Conservation (phyloP, 345 rosid genomes). For the Jatropha curcas region DNA sequence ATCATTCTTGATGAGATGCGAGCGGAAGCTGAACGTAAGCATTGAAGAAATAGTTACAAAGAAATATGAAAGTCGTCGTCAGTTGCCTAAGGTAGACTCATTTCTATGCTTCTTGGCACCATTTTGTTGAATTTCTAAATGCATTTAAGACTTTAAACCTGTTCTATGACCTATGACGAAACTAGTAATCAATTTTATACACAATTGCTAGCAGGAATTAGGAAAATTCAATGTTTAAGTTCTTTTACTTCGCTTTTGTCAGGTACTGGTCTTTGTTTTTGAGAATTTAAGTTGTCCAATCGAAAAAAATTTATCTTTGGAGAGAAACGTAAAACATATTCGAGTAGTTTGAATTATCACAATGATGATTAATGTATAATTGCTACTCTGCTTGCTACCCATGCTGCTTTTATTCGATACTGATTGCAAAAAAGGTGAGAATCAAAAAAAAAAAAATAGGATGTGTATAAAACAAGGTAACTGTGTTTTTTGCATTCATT, state of each 20-base stretch:
- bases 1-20: slow-evolving; percentile 41
- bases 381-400: too few species aligned
- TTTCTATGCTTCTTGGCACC: background rate
- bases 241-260: too few species aligned
- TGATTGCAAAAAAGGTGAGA: too few species aligned
- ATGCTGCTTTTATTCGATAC: too few species aligned
- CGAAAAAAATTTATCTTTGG: background rate
- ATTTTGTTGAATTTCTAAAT: background rate
- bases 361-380: too few species aligned
- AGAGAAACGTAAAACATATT: background rate
- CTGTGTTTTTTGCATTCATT: background rate
- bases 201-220: background rate
- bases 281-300: background rate
- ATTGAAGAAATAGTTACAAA: slow-evolving; percentile 8
- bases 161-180: too few species aligned
- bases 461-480: too few species aligned
- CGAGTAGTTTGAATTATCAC: background rate
- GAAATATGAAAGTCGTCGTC: slow-evolving; percentile 18
- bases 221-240: background rate
- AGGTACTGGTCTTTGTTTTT: too few species aligned
- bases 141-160: background rate
- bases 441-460: too few species aligned
- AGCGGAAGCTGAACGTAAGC: slow-evolving; percentile 32
- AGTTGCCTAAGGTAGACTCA: slow-evolving; percentile 34
- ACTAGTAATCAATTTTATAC: too few species aligned